A percentile compares a stretch with the other conserved stretches of the same genome.
phyloP scores from a whole-genome alignment of 2,329 filamentous ascomycete genomes.

The Plectosphaerella cucumerina region DNA sequence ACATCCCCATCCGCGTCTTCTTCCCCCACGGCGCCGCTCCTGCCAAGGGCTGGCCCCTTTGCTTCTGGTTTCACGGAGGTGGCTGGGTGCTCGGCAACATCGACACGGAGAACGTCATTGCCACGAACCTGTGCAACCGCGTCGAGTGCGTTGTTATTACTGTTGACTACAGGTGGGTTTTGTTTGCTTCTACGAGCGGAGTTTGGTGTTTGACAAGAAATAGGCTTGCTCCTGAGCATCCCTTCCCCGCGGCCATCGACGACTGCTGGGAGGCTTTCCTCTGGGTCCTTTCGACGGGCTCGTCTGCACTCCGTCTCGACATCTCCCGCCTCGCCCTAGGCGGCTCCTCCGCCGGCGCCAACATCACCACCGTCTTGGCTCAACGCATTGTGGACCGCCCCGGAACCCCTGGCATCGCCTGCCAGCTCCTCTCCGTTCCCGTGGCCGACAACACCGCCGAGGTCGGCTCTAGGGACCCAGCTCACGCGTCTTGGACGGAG shows the following conservation, averaged over 20 bases:
- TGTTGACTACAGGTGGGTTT: conserved; percentile 47
- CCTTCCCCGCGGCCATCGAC: conserved; percentile 52
- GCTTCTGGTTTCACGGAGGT: conserved; percentile 54
- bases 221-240: conserved; percentile 51
- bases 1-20: conserved; percentile 45
- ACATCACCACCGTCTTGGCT: conserved; percentile 48
- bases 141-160: conserved; percentile 49
- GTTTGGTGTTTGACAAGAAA: conserved; percentile 1
- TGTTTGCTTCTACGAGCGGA: no score
- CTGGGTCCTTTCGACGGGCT: conserved; percentile 32
- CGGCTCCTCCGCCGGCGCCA: conserved; percentile 42
- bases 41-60: conserved; percentile 46
- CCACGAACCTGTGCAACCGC: conserved; percentile 47
- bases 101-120: conserved; percentile 53
- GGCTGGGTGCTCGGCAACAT: conserved; percentile 57
- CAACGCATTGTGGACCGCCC: conserved; percentile 39
- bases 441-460: conserved; percentile 57
- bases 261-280: conserved; percentile 53
- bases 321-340: conserved; percentile 37
- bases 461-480: conserved; percentile 27
- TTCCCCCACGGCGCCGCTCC: conserved; percentile 41
- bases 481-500: conserved; percentile 41
- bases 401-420: conserved; percentile 21
- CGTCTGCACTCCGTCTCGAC: conserved; percentile 31
- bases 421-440: conserved; percentile 53